A percentile compares a stretch with the other conserved stretches of the same genome.
Evolutionary conservation across 2,329 filamentous ascomycete genomes (phyloP).

Genomic region (Colletotrichum melonis): DNA sequence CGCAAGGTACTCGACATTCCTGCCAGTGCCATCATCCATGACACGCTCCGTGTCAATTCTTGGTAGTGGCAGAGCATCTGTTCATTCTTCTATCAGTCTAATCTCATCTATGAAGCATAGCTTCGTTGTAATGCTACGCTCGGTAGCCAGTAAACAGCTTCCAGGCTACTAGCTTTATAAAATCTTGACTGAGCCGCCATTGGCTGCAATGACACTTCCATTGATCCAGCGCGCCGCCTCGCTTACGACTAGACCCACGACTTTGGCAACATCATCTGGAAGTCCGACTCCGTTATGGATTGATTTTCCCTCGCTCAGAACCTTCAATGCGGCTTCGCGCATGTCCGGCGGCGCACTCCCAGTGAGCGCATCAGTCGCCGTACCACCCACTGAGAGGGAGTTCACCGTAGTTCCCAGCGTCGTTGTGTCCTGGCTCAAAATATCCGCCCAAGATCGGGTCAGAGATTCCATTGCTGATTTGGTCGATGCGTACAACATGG

Average conservation of each 20-base stretch:
- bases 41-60: too few relatives aligned
- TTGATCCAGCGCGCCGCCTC: constrained; percentile 49
- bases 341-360: constrained; percentile 40
- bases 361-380: constrained; percentile 48
- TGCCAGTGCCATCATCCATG: too few relatives aligned
- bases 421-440: constrained; percentile 48
- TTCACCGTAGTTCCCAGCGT: constrained; percentile 51
- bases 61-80: too few relatives aligned
- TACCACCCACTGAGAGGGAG: constrained; percentile 45
- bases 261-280: constrained; percentile 49
- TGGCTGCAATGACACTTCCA: constrained; percentile 48
- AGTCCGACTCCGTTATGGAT: constrained; percentile 41
- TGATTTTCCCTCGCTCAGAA: background rate
- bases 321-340: background rate
- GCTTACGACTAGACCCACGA: constrained; percentile 47
- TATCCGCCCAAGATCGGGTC: constrained; percentile 49
- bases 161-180: constrained; percentile 1
- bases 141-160: too few relatives aligned
- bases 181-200: constrained; percentile 49
- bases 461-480: constrained; percentile 50
- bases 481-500: constrained; percentile 45
- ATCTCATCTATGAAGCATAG: too few relatives aligned
- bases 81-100: too few relatives aligned
- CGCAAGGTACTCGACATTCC: too few relatives aligned
- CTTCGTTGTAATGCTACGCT: too few relatives aligned